Base-by-base conservation (phyloP, 257 asterid genomes). In the Nicotiana tomentosiformis region DNA sequence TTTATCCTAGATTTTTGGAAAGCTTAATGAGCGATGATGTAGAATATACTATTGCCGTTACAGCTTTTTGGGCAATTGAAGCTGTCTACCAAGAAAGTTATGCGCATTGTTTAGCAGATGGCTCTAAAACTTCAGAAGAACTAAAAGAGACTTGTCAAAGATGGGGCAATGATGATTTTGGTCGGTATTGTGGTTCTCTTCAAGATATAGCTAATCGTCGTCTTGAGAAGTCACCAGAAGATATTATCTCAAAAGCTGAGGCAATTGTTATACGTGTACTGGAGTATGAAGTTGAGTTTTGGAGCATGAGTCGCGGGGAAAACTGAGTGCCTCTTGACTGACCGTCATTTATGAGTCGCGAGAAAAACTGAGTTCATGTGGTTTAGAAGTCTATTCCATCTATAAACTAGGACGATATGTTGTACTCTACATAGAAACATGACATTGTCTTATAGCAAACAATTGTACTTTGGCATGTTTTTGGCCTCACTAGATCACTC, bases 51-150 rank as follows among this genome's bases (percentile, higher is more conserved):
- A 83, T 87, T 81, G 95, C 95, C 77, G 65, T 92, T 72, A 87
- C 93, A 18, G 93, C 95, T 33, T 91, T 95, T 81, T 95, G 98
- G 98, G 96, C 90, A 0, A 90, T 95, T 51, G 98, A 93, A 88
- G 85, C 89, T 16, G 97, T 93, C 77, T 95, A 95, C 83, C 98
- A 91, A 65, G 93, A 91, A 46, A 93, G 98, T 91, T 95, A 90
- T 85, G 97, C 97, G 5, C 94, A 95, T 77, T 95, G 97, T 87
- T 77, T 93, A 77, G 91, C 92, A 82, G 91, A 91, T 5, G 94
- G 85, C 43, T 87, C 91, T 29, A 87, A 85, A 84, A 91, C 91
- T 57, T 95, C 91, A 15, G 87, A 89, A 18, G 96, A 90, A 83
- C 93, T 95, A 5, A 93, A 89, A 83, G 91, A 86, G 66, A 91